Evolutionary conservation across 331 rosid species (phyloP).

Genomic region (Pyracantha coccinea): DNA sequence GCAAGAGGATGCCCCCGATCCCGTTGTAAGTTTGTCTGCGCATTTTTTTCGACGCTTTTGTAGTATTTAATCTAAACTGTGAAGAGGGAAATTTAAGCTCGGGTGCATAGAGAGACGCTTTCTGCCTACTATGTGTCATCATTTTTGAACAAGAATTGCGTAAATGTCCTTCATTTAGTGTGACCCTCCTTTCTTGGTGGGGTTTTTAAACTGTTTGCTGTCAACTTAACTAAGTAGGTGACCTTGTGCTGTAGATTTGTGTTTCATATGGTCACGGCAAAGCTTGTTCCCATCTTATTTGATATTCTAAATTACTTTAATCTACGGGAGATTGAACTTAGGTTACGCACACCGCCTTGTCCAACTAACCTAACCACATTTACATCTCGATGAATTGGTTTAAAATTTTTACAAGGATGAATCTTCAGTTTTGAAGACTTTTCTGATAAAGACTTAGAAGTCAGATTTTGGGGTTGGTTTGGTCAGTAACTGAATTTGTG

Average conservation of each 20-base stretch:
- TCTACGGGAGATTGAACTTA: background rate
- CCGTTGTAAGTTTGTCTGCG: conserved; percentile 42
- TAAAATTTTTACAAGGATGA: background rate
- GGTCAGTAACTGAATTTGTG: background rate
- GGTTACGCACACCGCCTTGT: rapidly evolving
- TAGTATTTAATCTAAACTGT: background rate
- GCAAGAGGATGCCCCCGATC: conserved; percentile 98
- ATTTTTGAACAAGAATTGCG: background rate
- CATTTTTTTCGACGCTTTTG: background rate
- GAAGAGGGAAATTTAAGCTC: too few relatives aligned
- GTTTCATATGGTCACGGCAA: background rate
- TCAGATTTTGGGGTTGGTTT: background rate
- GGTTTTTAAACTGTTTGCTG: conserved; percentile 17
- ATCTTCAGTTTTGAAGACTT: background rate
- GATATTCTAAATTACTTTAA: background rate
- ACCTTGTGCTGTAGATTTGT: conserved; percentile 2
- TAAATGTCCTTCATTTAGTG: conserved; percentile 13
- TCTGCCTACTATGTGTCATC: background rate
- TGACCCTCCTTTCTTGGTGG: conserved; percentile 35
- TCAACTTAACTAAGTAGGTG: conserved; percentile 3
- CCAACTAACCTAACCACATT: background rate
- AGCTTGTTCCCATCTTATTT: background rate
- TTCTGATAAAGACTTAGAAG: background rate
- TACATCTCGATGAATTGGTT: background rate
- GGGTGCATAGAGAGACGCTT: background rate